These are phyloP conservation scores for Trypanosoma congolense DNA, from an alignment of 208 protist species.

Conservation along the genomic window DNA sequence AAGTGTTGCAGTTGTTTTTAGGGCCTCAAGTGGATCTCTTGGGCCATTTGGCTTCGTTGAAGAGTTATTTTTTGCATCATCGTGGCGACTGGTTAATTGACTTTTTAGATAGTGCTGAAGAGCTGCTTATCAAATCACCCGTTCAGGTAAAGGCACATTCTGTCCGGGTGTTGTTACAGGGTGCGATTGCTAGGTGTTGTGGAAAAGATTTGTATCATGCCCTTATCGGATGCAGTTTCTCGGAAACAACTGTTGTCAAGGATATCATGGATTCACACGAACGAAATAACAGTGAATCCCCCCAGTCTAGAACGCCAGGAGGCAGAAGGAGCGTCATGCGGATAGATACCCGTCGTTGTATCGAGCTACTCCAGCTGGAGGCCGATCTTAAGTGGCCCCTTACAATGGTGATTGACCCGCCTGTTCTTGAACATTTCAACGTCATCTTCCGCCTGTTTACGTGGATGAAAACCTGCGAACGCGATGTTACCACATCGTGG, in stretches of 20 bases:
- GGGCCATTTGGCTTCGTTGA: slow-evolving; percentile 67
- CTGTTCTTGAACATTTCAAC: slow-evolving; percentile 61
- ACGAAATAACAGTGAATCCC: slow-evolving; percentile 13
- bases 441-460: slow-evolving; percentile 77
- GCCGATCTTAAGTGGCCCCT: slow-evolving; percentile 80
- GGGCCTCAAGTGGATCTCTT: slow-evolving; percentile 67
- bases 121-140: slow-evolving; percentile 47
- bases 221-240: slow-evolving; percentile 73
- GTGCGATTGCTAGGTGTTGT: slow-evolving; percentile 67
- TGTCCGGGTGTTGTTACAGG: slow-evolving; percentile 75
- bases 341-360: slow-evolving; percentile 36
- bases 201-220: slow-evolving; percentile 64
- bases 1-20: slow-evolving; percentile 72
- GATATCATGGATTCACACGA: slow-evolving; percentile 22
- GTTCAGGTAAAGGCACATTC: slow-evolving; percentile 71
- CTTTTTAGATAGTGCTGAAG: slow-evolving; percentile 81
- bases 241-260: slow-evolving; percentile 46
- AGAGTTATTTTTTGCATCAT: slow-evolving; percentile 77
- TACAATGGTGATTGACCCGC: slow-evolving; percentile 65
- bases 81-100: slow-evolving; percentile 81
- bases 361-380: slow-evolving; percentile 82
- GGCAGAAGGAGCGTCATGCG: slow-evolving; percentile 26
- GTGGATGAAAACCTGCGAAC: slow-evolving; percentile 80
- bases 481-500: slow-evolving; percentile 58
- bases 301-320: slow-evolving; percentile 3